phyloP scores from a whole-genome alignment of 306 rosid genomes.

The Cucurbita ficifolia region DNA sequence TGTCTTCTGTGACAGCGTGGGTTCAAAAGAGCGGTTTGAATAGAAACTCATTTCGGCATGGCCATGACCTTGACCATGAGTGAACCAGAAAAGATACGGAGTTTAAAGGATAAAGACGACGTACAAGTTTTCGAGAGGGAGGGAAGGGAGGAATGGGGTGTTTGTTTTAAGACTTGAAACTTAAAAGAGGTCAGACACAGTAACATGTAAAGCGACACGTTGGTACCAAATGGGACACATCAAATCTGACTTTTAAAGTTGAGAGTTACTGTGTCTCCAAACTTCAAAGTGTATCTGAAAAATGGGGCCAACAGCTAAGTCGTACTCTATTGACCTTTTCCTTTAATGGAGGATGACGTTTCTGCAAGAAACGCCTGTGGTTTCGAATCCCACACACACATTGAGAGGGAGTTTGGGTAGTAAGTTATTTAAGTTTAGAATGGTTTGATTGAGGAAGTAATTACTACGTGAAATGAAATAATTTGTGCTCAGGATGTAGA shows the following conservation, averaged over 20 bases:
- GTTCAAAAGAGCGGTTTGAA: background rate
- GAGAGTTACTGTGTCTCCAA: conserved; percentile 8
- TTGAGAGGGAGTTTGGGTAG: too few relatives aligned
- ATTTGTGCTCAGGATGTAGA: too few relatives aligned
- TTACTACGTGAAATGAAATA: too few relatives aligned
- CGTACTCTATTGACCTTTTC: background rate
- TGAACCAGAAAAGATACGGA: background rate
- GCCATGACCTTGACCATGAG: background rate
- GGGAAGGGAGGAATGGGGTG: background rate
- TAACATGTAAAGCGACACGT: conserved; percentile 32
- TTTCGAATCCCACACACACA: background rate
- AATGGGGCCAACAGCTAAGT: background rate
- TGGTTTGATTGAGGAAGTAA: too few relatives aligned
- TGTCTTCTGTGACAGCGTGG: background rate
- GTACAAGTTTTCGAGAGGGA: background rate
- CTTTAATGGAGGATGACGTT: background rate
- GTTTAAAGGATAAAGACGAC: conserved; percentile 1
- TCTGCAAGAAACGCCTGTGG: background rate
- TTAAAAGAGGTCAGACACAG: conserved; percentile 3
- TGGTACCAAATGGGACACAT: conserved; percentile 32
- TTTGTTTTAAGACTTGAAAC: background rate
- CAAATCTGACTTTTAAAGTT: conserved; percentile 10
- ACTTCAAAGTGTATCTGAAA: background rate
- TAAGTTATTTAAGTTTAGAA: too few relatives aligned
- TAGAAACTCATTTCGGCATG: background rate